Evolutionary conservation across 148 eudicot genomes (phyloP).

Genomic region (Vaccinium myrtillus): DNA sequence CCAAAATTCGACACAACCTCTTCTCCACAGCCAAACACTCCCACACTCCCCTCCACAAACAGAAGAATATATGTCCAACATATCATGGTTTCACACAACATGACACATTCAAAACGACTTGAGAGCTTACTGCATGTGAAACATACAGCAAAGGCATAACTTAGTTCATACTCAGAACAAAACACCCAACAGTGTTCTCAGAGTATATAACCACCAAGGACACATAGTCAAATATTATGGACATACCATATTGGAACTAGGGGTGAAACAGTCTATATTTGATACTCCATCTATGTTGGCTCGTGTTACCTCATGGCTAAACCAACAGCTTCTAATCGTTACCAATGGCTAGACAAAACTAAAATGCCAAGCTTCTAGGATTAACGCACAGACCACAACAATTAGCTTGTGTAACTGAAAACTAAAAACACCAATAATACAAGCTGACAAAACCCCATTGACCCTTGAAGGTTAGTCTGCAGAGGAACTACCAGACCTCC

Average conservation of each 20-base stretch:
- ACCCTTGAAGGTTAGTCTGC: not conserved
- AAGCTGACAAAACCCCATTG: not conserved
- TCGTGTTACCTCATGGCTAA: not conserved
- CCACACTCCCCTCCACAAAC: conserved; percentile 3
- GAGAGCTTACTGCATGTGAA: too few relatives aligned
- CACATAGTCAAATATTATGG: not conserved
- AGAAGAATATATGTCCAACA: not conserved
- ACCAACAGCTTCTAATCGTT: not conserved
- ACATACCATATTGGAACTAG: not conserved
- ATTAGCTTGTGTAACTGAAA: not conserved
- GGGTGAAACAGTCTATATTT: not conserved
- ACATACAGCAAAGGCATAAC: not conserved
- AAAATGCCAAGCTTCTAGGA: not conserved
- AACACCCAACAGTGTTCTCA: not conserved
- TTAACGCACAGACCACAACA: not conserved
- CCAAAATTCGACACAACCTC: not conserved
- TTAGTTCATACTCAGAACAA: not conserved
- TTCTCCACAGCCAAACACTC: not conserved
- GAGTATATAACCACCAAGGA: not conserved
- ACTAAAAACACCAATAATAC: not conserved
- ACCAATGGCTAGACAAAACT: not conserved
- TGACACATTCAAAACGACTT: not conserved
- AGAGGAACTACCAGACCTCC: not conserved
- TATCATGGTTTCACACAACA: not conserved
- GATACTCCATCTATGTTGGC: not conserved